Evolutionary conservation across 1,284 basidiomycete species (phyloP).

Genomic region (Coniferiporia sulphurascens): DNA sequence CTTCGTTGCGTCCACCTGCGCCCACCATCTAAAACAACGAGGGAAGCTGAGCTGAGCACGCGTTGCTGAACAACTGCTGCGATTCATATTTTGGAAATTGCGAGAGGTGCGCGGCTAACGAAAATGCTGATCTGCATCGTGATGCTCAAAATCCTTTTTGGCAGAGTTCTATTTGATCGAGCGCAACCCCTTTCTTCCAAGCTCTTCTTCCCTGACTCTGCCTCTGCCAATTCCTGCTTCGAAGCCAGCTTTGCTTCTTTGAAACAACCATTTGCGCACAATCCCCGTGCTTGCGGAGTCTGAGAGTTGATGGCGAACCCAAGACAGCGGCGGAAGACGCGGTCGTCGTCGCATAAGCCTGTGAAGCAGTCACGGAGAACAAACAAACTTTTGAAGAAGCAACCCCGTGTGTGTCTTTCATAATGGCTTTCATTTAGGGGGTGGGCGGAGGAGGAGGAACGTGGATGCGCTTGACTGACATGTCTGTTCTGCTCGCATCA

Average conservation of each 20-base stretch:
- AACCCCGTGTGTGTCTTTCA: constrained; percentile 50
- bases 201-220: neutral
- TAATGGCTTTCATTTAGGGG: constrained; percentile 1
- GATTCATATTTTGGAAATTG: neutral
- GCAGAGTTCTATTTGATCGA: too few relatives aligned
- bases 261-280: neutral
- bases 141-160: too few relatives aligned
- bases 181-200: neutral
- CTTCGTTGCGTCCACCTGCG: too few relatives aligned
- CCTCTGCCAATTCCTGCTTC: neutral
- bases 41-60: neutral
- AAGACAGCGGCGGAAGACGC: constrained; percentile 78
- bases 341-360: constrained; percentile 64
- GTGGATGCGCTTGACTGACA: constrained; percentile 6
- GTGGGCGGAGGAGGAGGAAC: neutral
- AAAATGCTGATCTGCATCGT: too few relatives aligned
- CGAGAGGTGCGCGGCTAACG: neutral
- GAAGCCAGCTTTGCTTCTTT: neutral
- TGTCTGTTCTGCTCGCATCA: neutral
- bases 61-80: neutral
- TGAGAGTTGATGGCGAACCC: constrained; percentile 78
- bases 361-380: constrained; percentile 67
- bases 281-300: neutral
- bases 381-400: constrained; percentile 74
- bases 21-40: neutral